Evolutionary conservation across 148 eudicot genomes (phyloP).

Genomic region (Tetragonia tetragonoides): DNA sequence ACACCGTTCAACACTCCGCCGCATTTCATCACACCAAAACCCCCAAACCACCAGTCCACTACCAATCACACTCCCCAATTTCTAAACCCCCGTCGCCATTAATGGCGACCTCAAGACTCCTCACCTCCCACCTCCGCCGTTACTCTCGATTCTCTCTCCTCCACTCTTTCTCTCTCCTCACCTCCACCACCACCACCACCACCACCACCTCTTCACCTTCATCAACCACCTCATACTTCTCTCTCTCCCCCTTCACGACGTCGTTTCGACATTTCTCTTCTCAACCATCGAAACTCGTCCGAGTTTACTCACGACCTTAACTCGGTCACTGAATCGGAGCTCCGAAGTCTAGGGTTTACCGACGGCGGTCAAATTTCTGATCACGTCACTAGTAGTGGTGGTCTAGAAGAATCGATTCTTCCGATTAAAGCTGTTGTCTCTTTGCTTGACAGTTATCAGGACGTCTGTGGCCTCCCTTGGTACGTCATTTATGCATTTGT

Average conservation of each 20-base stretch:
- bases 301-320: slow-evolving; percentile 19
- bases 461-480: slow-evolving; percentile 73
- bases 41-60: too few relatives aligned
- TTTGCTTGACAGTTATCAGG: slow-evolving; percentile 54
- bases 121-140: slow-evolving; percentile 32
- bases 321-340: slow-evolving; percentile 37
- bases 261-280: slow-evolving; percentile 41
- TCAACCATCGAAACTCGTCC: slow-evolving; percentile 17
- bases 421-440: slow-evolving; percentile 50
- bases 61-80: too few relatives aligned
- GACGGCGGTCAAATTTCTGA: slow-evolving; percentile 31
- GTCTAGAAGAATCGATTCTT: slow-evolving; percentile 41
- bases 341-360: slow-evolving; percentile 26
- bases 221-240: neutral
- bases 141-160: slow-evolving; percentile 26
- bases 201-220: neutral
- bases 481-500: slow-evolving; percentile 21
- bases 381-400: neutral
- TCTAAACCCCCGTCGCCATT: slow-evolving; percentile 12
- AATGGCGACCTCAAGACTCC: slow-evolving; percentile 37
- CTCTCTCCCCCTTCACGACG: slow-evolving; percentile 7
- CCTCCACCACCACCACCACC: neutral
- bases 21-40: neutral
- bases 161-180: slow-evolving; percentile 18
- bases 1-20: neutral